A percentile compares a stretch with the other conserved stretches of the same genome.
phyloP scores from a whole-genome alignment of 1,284 basidiomycete genomes.

The Heterobasidion occidentale region DNA sequence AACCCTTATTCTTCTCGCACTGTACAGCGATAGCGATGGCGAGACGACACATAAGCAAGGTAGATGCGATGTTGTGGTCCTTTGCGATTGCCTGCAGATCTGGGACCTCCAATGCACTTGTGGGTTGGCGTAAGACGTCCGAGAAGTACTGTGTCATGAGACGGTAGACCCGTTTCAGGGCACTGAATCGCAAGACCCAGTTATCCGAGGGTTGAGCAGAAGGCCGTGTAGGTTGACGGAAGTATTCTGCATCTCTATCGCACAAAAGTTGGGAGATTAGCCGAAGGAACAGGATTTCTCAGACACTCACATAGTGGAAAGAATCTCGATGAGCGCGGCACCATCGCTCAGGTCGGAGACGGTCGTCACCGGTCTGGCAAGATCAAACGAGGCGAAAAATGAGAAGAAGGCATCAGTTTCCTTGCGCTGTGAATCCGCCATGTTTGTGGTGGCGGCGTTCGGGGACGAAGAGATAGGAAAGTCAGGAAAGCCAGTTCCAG shows the following conservation, averaged over 20 bases:
- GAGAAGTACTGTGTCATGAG: constrained; percentile 84
- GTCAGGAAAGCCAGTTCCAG: background rate
- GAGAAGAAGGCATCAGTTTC: constrained; percentile 72
- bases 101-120: constrained; percentile 66
- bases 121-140: constrained; percentile 71
- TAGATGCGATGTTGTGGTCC: constrained; percentile 57
- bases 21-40: constrained; percentile 92
- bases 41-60: constrained; percentile 72
- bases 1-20: constrained; percentile 76
- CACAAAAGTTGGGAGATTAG: background rate
- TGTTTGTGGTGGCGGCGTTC: constrained; percentile 11
- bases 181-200: constrained; percentile 83
- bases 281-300: too few species aligned
- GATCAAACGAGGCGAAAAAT: constrained; percentile 69
- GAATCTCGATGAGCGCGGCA: constrained; percentile 60
- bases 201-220: constrained; percentile 66
- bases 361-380: constrained; percentile 51
- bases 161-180: constrained; percentile 79
- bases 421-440: constrained; percentile 45
- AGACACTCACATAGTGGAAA: constrained; percentile 52
- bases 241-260: constrained; percentile 71
- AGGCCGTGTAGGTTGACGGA: constrained; percentile 51
- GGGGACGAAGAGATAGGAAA: background rate
- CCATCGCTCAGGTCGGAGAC: constrained; percentile 71
- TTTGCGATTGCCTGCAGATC: constrained; percentile 79